Evolutionary conservation across 2,329 filamentous ascomycete genomes (phyloP), one percentile per base, ranked within the genome.

Genomic region (Penicillium sp.): DNA sequence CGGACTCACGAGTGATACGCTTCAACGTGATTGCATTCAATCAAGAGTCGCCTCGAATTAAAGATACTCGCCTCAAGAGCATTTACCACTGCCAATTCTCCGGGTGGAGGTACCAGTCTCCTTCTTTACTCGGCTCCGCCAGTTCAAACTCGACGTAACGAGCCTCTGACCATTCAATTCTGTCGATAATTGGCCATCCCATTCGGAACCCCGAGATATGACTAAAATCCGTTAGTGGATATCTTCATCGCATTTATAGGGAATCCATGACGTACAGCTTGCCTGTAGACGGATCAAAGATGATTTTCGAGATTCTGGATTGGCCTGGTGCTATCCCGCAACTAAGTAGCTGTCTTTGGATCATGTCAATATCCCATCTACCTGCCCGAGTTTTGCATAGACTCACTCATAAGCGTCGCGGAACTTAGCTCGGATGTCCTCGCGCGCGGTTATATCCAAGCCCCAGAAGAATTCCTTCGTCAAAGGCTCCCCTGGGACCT

Each of bases 371-470:
- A 6, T 27, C n/a, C n/a, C 22, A 6, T 27, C n/a, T 39, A 13
- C 33, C 30, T 33, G 30, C 30, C 42, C 43, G 12, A 11, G 43
- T 18, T 41, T 54, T 50, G 45, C 33, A 30, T 49, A 49, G 35
- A 52, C 55, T 53, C 14, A 58, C 57, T 58, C 29, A 41, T 38
- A 57, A 34, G 49, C 53, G n/a, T 16, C 50, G 42, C 51, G 49
- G 28, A 60, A 58, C 34, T 55, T 49, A 11, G 28, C 18, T 50
- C 57, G 53, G 27, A 56, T 60, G 13, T 53, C 48, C 4, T 58
- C 19, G 4, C 55, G 53, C 27, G 11, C 29, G 14, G 27, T 6
- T 35, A 2, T 4, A 53, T 54, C 55, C 22, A 57, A 53, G 41
- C 46, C 28, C 52, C 52, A 59, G 49, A 57, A 55, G 30, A 50